Conservation (phyloP, 805 yeast species). For the Hyphopichia homilentoma region DNA sequence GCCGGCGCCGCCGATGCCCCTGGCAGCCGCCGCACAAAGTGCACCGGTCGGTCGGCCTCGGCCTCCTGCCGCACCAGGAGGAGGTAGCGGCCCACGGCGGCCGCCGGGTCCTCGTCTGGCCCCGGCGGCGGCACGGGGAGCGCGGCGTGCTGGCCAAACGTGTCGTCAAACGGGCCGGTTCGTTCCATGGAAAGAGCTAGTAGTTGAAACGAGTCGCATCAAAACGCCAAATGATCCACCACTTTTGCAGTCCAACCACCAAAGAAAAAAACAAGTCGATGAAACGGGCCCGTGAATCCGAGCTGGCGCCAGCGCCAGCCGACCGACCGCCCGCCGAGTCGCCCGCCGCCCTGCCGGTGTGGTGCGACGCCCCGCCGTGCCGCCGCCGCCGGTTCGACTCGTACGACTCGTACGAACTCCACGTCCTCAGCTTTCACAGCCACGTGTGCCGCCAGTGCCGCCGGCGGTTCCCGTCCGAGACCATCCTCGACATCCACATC, state of each 20-base stretch:
- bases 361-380: no score
- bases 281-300: no score
- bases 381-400: no score
- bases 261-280: no score
- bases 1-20: slow-evolving; percentile 1
- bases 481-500: slow-evolving; percentile 44
- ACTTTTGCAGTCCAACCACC: no score
- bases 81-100: slow-evolving; percentile 21
- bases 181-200: not conserved
- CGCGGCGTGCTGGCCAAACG: slow-evolving; percentile 29
- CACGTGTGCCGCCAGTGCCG: slow-evolving; percentile 36
- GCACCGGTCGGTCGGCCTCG: slow-evolving; percentile 15
- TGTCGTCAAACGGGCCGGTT: slow-evolving; percentile 19
- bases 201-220: no score
- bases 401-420: slow-evolving; percentile 21
- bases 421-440: slow-evolving; percentile 21
- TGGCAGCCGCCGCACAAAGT: slow-evolving; percentile 7
- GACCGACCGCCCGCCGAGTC: no score
- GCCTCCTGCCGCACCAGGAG: slow-evolving; percentile 30
- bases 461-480: slow-evolving; percentile 40
- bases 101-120: not conserved
- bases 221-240: no score
- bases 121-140: slow-evolving; percentile 15
- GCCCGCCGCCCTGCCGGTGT: no score
- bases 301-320: no score